Evolutionary conservation across 2,329 filamentous ascomycete genomes (phyloP).

Genomic region (Cryphonectria radicalis): DNA sequence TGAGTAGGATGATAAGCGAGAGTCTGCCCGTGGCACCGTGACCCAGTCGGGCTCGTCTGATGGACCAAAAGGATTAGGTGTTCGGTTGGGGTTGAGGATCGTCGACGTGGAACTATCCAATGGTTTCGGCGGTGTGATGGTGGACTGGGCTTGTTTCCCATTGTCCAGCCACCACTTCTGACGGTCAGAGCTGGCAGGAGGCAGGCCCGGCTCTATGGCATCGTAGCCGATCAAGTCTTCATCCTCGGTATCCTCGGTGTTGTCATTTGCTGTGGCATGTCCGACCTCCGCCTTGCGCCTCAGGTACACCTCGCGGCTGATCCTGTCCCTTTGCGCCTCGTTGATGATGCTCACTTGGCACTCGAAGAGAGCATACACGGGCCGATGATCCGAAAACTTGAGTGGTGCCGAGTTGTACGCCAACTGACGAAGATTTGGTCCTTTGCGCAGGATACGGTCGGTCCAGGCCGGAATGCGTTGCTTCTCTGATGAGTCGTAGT

Average conservation of each 20-base stretch:
- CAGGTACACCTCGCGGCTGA: conserved; percentile 77
- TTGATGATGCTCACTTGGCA: conserved; percentile 83
- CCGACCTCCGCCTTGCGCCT: conserved; percentile 70
- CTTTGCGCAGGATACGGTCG: conserved; percentile 88
- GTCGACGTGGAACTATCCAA: conserved; percentile 54
- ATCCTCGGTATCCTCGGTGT: conserved; percentile 67
- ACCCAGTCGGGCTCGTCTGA: conserved; percentile 87
- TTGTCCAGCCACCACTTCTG: conserved; percentile 74
- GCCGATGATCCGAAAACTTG: conserved; percentile 92
- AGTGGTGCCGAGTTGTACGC: conserved; percentile 83
- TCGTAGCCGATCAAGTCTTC: conserved; percentile 84
- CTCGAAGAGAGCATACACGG: conserved; percentile 88
- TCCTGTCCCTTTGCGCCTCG: conserved; percentile 70
- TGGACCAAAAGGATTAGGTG: conserved; percentile 79
- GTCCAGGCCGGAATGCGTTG: conserved; percentile 96
- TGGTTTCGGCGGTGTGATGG: conserved; percentile 65
- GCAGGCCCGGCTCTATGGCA: conserved; percentile 77
- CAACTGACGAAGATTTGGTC: conserved; percentile 78
- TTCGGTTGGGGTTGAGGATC: conserved; percentile 72
- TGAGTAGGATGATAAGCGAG: conserved; percentile 57
- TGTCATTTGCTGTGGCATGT: conserved; percentile 60
- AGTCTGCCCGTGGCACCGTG: conserved; percentile 59
- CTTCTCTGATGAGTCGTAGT: conserved; percentile 96
- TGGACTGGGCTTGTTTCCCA: conserved; percentile 75
- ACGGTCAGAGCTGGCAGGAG: conserved; percentile 69